Percentiles rank a stretch among this genome's conserved stretches.
These are phyloP conservation scores for Cajanus cajan DNA, from an alignment of 306 rosid genomes.

Conservation along the genomic window DNA sequence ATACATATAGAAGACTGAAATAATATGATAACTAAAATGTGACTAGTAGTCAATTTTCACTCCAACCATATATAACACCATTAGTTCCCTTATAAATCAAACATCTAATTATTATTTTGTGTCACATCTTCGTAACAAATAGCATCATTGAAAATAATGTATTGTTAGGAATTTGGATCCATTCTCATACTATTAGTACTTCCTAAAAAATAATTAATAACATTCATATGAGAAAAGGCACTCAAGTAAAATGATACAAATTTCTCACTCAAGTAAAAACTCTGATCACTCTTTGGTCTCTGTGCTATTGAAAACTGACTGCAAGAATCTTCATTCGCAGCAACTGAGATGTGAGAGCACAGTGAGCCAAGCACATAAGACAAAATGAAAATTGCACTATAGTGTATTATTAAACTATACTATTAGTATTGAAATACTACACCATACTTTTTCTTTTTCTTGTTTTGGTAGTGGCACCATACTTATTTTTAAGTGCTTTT, in stretches of 20 bases:
- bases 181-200: background rate
- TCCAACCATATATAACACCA: too few relatives aligned
- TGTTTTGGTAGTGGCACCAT: constrained; percentile 16
- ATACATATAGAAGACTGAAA: too few relatives aligned
- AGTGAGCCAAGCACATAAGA: constrained; percentile 45
- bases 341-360: background rate
- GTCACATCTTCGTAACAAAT: too few relatives aligned
- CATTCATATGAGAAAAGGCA: background rate
- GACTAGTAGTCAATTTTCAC: too few relatives aligned
- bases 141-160: too few relatives aligned
- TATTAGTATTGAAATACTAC: constrained; percentile 17
- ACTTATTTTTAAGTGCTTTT: constrained; percentile 30
- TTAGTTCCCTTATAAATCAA: too few relatives aligned
- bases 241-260: background rate
- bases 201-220: background rate
- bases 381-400: constrained; percentile 43
- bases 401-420: constrained; percentile 5
- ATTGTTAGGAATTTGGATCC: too few relatives aligned
- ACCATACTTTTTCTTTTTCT: constrained; percentile 29
- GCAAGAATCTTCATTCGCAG: constrained; percentile 5
- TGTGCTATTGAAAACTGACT: constrained; percentile 28
- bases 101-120: too few relatives aligned
- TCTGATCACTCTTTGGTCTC: constrained; percentile 37
- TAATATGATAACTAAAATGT: too few relatives aligned
- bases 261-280: background rate